Conservation (phyloP, 2,329 filamentous ascomycete genomes). For the Trichoderma asperellum region DNA sequence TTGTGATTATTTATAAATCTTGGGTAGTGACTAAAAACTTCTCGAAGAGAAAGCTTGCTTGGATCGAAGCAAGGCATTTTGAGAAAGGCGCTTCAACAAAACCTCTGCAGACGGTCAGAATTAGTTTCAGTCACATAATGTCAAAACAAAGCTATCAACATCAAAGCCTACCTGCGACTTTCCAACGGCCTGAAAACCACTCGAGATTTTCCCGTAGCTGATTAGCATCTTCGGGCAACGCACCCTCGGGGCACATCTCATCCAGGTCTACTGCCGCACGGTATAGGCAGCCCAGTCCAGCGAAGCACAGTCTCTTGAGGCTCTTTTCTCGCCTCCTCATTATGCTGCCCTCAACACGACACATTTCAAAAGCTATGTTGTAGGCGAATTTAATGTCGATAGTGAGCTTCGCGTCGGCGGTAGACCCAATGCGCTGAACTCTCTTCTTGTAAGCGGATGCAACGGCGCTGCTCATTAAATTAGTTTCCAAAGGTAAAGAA, state of each 20-base stretch:
- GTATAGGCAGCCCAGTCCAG: slow-evolving; percentile 14
- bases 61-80: background rate
- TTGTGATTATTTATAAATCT: background rate
- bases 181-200: slow-evolving; percentile 14
- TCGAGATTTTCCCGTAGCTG: slow-evolving; percentile 10
- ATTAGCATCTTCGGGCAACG: background rate
- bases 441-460: slow-evolving; percentile 13
- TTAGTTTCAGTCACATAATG: background rate
- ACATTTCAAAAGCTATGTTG: slow-evolving; percentile 24
- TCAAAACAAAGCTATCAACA: background rate
- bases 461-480: background rate
- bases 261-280: slow-evolving; percentile 16
- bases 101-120: background rate
- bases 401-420: background rate
- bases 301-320: slow-evolving; percentile 8
- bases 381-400: slow-evolving; percentile 22
- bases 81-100: slow-evolving; percentile 10
- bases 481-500: background rate
- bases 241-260: background rate
- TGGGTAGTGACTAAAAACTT: background rate
- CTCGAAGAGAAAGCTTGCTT: background rate
- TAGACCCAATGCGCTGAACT: background rate
- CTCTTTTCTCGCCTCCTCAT: background rate
- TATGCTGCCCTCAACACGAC: slow-evolving; percentile 5
- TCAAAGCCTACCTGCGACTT: background rate